A percentile compares a stretch with the other conserved stretches of the same genome.
Conservation (phyloP, 2,329 filamentous ascomycete genomes). For the Lanzia echinophila region DNA sequence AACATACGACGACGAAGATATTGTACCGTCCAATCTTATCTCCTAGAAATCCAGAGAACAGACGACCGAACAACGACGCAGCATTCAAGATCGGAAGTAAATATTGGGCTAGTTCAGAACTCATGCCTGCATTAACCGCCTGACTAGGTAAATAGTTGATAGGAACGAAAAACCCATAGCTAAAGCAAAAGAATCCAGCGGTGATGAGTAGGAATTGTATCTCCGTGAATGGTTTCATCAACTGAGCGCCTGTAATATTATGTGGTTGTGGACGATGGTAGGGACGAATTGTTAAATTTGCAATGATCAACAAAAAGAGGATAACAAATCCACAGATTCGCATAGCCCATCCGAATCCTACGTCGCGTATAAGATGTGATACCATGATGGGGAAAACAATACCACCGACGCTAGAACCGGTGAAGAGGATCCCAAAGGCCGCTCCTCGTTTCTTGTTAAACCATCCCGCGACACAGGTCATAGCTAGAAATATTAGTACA, state of each 20-base stretch:
- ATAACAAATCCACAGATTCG: not conserved
- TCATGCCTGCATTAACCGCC: not conserved
- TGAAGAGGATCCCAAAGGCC: not conserved
- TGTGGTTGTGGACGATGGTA: not conserved
- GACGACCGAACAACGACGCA: slow-evolving; percentile 20
- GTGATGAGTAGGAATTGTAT: not conserved
- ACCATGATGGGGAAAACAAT: not conserved
- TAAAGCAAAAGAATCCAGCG: not conserved
- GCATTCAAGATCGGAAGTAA: slow-evolving; percentile 47
- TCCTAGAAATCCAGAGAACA: slow-evolving; percentile 43
- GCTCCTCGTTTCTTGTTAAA: not conserved
- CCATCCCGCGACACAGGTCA: not conserved
- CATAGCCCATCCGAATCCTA: slow-evolving; percentile 1
- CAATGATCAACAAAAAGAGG: not conserved
- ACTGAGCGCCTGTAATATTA: not conserved
- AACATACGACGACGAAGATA: slow-evolving; percentile 22
- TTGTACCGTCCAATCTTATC: slow-evolving; percentile 49
- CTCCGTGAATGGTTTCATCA: not conserved
- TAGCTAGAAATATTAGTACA: not conserved
- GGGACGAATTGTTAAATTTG: not conserved
- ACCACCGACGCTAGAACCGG: not conserved
- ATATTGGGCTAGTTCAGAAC: slow-evolving; percentile 37
- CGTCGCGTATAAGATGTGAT: not conserved
- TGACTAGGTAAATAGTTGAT: not conserved
- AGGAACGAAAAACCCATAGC: not conserved